Evolutionary conservation across 805 yeast genomes (phyloP), one percentile per base, ranked within the genome.

Genomic region (Wilhelminamyces savonicus): DNA sequence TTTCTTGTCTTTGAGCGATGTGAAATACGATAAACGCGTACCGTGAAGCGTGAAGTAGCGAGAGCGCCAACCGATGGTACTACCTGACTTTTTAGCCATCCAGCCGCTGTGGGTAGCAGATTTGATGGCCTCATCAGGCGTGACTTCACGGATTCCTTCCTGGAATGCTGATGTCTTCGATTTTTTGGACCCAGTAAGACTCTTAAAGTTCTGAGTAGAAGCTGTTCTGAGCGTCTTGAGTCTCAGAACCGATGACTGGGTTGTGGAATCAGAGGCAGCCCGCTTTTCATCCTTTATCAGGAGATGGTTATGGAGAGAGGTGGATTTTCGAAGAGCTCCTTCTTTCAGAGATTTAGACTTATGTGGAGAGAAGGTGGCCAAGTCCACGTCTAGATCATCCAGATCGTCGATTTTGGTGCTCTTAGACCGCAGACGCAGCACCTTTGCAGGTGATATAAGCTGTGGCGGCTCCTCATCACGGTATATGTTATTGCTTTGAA

Each of bases 71-170:
- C 86, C 75, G 4, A 94, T 74, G 35, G 80, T 71, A 35, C 81
- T 83, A 15, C 95, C 95, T 1, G 68, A 59, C 41, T 83, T 78
- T 56, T 92, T 92, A 30, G 87, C 76, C 95, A 92, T 85, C 95
- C 97, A 92, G 2, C 99, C 99, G 28, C 85, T 77, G 44, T 67
- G 76, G 31, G 71, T 82, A 0, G 97, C 85, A 5, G 80, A 62
- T 42, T 75, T 75, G 27, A 82, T 74, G 0, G 97, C 81, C 26
- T 84, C 82, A 37, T 74, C 76, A 0, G 96, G 94, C 0, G 82
- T 69, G 11, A 84, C 69, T 13, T 59, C 66, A 43, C 86, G 69
- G 24, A 92, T 82, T 5, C 98, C 98, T 58, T 92, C 98, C 48
- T 74, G 76, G 50, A 82, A 82, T 0, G 92, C 92, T 0, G 84